These are phyloP conservation scores for Jacaranda mimosifolia DNA, from an alignment of 257 asterid genomes.

Conservation along the genomic window DNA sequence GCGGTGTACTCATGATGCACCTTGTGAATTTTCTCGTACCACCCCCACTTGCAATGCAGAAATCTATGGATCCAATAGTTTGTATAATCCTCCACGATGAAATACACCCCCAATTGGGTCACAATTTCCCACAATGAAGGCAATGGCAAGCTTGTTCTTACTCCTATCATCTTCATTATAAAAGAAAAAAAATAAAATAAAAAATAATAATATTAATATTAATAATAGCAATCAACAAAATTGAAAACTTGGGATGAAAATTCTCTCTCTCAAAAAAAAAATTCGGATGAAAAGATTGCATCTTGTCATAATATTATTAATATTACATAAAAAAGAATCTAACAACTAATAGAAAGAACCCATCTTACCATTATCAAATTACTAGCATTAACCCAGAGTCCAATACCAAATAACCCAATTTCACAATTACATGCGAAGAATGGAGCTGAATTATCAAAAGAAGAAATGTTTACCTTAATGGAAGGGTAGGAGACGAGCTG, in stretches of 20 bases:
- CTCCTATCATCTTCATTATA: slow-evolving; percentile 78
- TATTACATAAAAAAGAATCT: not conserved
- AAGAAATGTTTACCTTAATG: slow-evolving; percentile 62
- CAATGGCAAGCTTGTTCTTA: slow-evolving; percentile 89
- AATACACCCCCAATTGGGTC: slow-evolving; percentile 77
- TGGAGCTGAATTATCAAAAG: too few species aligned
- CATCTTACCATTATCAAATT: not conserved
- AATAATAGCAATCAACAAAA: too few species aligned
- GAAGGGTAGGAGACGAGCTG: slow-evolving; percentile 90
- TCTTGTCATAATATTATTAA: too few species aligned
- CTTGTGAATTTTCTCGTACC: slow-evolving; percentile 94
- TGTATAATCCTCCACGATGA: slow-evolving; percentile 86
- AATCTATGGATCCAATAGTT: slow-evolving; percentile 97
- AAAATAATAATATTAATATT: too few species aligned
- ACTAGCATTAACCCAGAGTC: too few species aligned
- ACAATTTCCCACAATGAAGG: slow-evolving; percentile 84
- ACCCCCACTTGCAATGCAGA: slow-evolving; percentile 95
- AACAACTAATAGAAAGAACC: slow-evolving; percentile 1
- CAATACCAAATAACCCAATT: too few species aligned
- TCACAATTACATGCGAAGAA: too few species aligned
- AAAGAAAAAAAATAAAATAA: not conserved
- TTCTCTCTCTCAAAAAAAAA: too few species aligned
- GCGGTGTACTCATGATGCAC: slow-evolving; percentile 98
- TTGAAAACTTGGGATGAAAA: too few species aligned
- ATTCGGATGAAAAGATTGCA: too few species aligned